Base-by-base conservation (phyloP, 2,329 filamentous ascomycete species). In the Dactylonectria estremocensis region DNA sequence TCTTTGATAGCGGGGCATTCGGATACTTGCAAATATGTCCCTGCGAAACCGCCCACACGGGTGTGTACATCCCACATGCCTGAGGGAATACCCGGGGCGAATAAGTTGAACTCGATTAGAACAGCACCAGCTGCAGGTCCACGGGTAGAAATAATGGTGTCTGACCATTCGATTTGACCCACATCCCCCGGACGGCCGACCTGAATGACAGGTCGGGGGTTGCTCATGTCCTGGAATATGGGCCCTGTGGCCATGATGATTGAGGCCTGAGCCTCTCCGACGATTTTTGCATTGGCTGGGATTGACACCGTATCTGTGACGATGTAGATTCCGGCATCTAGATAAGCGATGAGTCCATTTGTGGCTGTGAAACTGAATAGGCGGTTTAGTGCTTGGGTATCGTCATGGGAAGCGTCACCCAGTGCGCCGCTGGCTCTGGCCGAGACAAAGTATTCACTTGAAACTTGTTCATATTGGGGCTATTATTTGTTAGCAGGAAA, bases 31-130 rank as follows among this genome's bases (percentile, higher is more conserved):
- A 94, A 86, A 46, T 90, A 83, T 16, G 92, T 93, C 40, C 92
- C 92, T 1, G 90, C 88, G 58, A 89, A 90, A 3, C 93, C 93
- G 69, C 92, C 93, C 57, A 95, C 87, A 70, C 93, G 90, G 76
- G 92, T 89, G 80, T 95, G 93, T 11, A 92, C 88, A 76, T 95
- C 93, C 93, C 93, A 95, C 80, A 92, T 85, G 5, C 89, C 90
- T 8, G 82, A 83, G 14, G 85, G 84, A 60, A 72, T 48, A 5
- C 75, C 75, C 4, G 80, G 73, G 16, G 84, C 84, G 56, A 84
- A 86, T 16, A 95, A 83, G 77, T 95, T 95, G 85, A 91, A 95
- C 76, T 95, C 86, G 65, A 95, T 89, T 7, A 95, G 82, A 8
- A 91, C 84, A 1, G 92, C 93, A 5, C 93, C 93, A 1, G 89